Base-by-base conservation (phyloP, 352 stramenopile species). In the Phytophthora macrochlamydospora region DNA sequence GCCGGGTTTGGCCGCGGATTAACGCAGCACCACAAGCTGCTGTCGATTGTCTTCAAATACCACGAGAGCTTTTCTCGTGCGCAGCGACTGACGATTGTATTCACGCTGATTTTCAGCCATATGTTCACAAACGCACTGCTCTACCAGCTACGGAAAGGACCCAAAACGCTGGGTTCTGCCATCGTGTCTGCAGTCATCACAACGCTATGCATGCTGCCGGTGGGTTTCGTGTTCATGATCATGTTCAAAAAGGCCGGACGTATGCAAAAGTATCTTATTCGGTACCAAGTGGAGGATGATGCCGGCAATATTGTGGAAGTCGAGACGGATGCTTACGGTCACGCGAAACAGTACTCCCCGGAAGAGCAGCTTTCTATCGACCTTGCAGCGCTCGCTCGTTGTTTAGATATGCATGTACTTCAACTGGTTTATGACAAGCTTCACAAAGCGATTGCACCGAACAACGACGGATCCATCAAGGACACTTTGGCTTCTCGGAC, bases 221-320 rank as follows among this genome's bases (percentile, higher is more conserved):
- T 93, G 0, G 78, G 75, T 11, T 76, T 90, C 42, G 73, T 83
- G 29, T 87, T 93, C 50, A 66, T 90, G 43, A 71, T 86, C 18
- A 84, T 93, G 70, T 93, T 90, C 62, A 91, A 91, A 54, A 90
- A 89, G 50, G 80, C 84, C 4, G 84, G 75, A 2, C 70, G 75
- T 6, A 72, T 76, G 51, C 75, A 91, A 29, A 81, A 77, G 32
- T 91, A 87, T 49, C 32, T 91, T 6, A 76, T 93, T 24, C 82
- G 83, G 3, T 90, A 87, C 49, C 76, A 85, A 33, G 62, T 91
- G 0, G 84, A 91, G 50, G 82, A 90, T 45, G 73, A 83, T 12
- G 72, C 74, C 8, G 79, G 82, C 3, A 88, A 89, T 24, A 58
- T 90, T 0, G 79, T 81, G 18, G 78, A 90, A 38, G 80, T 91